Evolutionary conservation across 2,329 filamentous ascomycete genomes (phyloP).

Genomic region (Sporothrix schenckii): DNA sequence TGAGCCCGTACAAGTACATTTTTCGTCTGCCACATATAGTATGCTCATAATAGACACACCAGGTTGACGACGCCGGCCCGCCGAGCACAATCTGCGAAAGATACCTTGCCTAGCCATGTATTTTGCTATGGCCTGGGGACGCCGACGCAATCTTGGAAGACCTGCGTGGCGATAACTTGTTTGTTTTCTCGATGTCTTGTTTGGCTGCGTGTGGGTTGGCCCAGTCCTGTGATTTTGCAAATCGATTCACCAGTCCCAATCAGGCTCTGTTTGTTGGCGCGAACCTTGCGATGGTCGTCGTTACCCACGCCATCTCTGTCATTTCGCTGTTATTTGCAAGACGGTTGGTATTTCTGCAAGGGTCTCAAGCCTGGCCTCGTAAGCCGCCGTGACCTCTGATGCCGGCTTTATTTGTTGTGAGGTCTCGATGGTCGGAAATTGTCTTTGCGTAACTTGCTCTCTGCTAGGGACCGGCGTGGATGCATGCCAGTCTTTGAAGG

Average conservation of each 20-base stretch:
- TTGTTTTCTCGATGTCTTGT: neutral
- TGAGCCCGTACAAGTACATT: neutral
- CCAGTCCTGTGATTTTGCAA: neutral
- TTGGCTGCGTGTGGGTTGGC: conserved; percentile 1
- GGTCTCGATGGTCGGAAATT: conserved; percentile 2
- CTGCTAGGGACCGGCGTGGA: neutral
- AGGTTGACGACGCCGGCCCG: conserved; percentile 22
- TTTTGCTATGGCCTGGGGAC: neutral
- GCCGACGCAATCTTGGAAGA: conserved; percentile 16
- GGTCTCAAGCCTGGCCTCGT: neutral
- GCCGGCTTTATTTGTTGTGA: conserved; percentile 3
- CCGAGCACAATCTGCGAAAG: conserved; percentile 23
- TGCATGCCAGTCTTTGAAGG: neutral
- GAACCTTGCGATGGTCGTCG: neutral
- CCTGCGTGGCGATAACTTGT: neutral
- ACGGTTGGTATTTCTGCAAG: neutral
- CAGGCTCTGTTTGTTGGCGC: conserved; percentile 4
- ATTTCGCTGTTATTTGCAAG: conserved; percentile 22
- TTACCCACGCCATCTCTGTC: conserved; percentile 13
- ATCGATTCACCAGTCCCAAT: conserved; percentile 7
- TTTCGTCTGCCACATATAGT: neutral
- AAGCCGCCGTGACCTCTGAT: conserved; percentile 12
- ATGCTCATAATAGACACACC: conserved; percentile 1
- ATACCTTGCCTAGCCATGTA: conserved; percentile 3
- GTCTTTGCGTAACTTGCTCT: conserved; percentile 3